phyloP scores from a whole-genome alignment of 257 asterid species.

The Orobanche coerulescens region DNA sequence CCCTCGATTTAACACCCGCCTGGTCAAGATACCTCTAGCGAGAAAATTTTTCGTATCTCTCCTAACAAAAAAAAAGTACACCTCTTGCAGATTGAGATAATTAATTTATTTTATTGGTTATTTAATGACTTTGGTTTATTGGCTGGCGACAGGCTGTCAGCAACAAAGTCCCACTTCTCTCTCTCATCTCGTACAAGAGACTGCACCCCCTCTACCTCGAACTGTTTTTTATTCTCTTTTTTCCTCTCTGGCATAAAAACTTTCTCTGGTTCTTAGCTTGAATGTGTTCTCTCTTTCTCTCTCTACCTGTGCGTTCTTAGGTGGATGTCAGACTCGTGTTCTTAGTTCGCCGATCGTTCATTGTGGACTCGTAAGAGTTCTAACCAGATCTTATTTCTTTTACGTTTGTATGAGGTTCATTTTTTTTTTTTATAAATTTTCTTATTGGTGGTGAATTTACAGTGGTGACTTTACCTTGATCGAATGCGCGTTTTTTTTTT shows the following conservation, averaged over 20 bases:
- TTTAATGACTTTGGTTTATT: slow-evolving; percentile 34
- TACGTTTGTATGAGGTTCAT: background rate
- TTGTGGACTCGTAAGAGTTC: slow-evolving; percentile 32
- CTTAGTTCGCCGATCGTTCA: slow-evolving; percentile 32
- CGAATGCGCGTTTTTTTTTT: slow-evolving; percentile 19
- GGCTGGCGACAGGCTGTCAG: slow-evolving; percentile 90
- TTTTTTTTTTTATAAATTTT: background rate
- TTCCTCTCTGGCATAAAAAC: too few species aligned
- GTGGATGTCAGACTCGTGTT: slow-evolving; percentile 14
- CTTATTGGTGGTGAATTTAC: background rate
- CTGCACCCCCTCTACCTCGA: slow-evolving; percentile 28
- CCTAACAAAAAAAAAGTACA: too few species aligned
- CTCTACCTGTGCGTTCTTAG: slow-evolving; percentile 26
- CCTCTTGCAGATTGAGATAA: background rate
- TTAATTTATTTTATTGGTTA: background rate
- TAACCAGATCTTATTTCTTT: slow-evolving; percentile 24
- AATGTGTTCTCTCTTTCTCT: background rate
- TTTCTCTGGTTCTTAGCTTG: too few species aligned
- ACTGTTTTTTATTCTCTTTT: slow-evolving; percentile 25
- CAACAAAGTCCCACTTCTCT: slow-evolving; percentile 61
- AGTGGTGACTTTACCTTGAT: background rate
- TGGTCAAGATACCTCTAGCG: too few species aligned
- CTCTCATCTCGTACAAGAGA: slow-evolving; percentile 29
- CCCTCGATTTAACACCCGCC: too few species aligned
- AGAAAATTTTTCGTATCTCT: too few species aligned